phyloP scores from a whole-genome alignment of 495 filamentous ascomycete genomes.

The Penicillium soppii region DNA sequence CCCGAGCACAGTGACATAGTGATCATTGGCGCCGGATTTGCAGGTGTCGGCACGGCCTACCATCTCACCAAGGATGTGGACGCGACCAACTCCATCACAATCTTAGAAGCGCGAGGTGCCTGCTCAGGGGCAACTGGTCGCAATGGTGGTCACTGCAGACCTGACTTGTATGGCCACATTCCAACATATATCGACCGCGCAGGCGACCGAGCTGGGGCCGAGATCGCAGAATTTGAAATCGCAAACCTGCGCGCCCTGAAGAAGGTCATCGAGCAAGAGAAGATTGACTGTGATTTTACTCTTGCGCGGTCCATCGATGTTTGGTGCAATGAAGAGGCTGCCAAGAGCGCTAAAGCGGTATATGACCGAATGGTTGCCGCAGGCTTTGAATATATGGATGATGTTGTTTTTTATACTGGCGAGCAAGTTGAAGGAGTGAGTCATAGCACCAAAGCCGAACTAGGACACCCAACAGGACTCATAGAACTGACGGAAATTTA shows the following conservation, averaged over 20 bases:
- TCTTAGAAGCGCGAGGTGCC: slow-evolving; percentile 37
- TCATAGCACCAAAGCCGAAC: not conserved
- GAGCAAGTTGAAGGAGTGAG: slow-evolving; percentile 31
- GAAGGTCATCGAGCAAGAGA: slow-evolving; percentile 30
- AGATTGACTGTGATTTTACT: slow-evolving; percentile 43
- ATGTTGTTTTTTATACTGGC: slow-evolving; percentile 27
- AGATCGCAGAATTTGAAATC: slow-evolving; percentile 32
- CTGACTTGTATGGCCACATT: slow-evolving; percentile 33
- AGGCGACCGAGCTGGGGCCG: slow-evolving; percentile 16
- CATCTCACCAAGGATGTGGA: slow-evolving; percentile 45
- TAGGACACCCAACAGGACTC: no score
- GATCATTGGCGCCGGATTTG: slow-evolving; percentile 71
- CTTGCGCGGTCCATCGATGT: slow-evolving; percentile 38
- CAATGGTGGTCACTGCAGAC: slow-evolving; percentile 37
- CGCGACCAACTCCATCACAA: slow-evolving; percentile 23
- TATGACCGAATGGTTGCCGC: slow-evolving; percentile 27
- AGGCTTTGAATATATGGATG: slow-evolving; percentile 28
- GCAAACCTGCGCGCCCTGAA: slow-evolving; percentile 32
- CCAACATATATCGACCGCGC: slow-evolving; percentile 27
- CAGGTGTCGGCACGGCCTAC: slow-evolving; percentile 61
- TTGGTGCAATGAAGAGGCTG: slow-evolving; percentile 30
- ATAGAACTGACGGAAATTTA: not conserved
- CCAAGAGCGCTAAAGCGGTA: slow-evolving; percentile 23
- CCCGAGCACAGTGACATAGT: slow-evolving; percentile 57
- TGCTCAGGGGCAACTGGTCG: slow-evolving; percentile 43